Evolutionary conservation across 1,139 yeast genomes (phyloP).

Genomic region (Pichia sp.): DNA sequence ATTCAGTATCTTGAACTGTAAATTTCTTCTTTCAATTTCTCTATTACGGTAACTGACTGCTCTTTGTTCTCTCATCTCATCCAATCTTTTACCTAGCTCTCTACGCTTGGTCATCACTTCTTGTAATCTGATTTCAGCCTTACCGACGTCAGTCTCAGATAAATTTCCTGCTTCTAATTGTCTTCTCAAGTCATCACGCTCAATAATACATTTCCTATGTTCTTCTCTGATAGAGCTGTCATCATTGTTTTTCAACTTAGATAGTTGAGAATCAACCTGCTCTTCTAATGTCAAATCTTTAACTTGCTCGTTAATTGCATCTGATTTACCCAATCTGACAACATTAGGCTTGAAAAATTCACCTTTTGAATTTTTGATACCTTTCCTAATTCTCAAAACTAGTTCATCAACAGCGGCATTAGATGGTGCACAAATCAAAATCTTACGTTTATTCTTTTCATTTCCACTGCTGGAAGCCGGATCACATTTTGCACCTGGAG

Average conservation of each 20-base stretch:
- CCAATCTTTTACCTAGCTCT: slow-evolving; percentile 67
- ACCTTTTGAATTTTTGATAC: slow-evolving; percentile 61
- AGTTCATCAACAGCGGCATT: slow-evolving; percentile 98
- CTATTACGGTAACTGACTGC: slow-evolving; percentile 67
- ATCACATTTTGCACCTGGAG: slow-evolving; percentile 30
- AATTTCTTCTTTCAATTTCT: slow-evolving; percentile 71
- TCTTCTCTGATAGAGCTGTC: slow-evolving; percentile 44
- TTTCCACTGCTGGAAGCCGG: slow-evolving; percentile 13
- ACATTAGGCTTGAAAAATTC: slow-evolving; percentile 58
- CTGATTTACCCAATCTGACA: slow-evolving; percentile 89
- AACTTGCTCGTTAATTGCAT: slow-evolving; percentile 80
- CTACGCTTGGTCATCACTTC: slow-evolving; percentile 58
- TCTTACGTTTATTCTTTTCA: slow-evolving; percentile 35
- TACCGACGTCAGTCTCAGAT: slow-evolving; percentile 39
- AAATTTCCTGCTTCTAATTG: slow-evolving; percentile 35
- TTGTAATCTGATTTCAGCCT: slow-evolving; percentile 47
- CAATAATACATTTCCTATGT: slow-evolving; percentile 48
- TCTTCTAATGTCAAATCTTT: slow-evolving; percentile 85
- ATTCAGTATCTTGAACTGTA: slow-evolving; percentile 66
- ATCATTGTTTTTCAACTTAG: slow-evolving; percentile 35
- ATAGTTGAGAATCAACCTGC: slow-evolving; percentile 63
- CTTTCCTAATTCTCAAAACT: slow-evolving; percentile 76
- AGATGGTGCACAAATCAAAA: slow-evolving; percentile 94
- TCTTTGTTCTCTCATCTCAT: slow-evolving; percentile 70
- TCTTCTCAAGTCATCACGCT: slow-evolving; percentile 47